Base-by-base conservation (phyloP, 176 grass and related monocot genomes). In the Areca catechu region DNA sequence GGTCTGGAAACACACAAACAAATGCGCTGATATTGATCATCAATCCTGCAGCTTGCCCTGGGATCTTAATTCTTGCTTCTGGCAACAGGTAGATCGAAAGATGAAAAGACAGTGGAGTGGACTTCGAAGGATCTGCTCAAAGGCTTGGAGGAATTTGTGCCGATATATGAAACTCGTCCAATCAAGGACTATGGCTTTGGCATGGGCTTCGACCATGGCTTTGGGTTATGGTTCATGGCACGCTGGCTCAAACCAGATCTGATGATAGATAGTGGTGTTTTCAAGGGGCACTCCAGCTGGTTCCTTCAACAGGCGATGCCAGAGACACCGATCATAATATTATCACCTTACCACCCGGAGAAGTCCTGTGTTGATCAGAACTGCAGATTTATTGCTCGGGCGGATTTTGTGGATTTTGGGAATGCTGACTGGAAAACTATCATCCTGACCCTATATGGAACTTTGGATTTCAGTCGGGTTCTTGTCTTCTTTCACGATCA, bases 401-500 rank as follows among this genome's bases (percentile, higher is more conserved):
- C 88, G 78, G 58, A 76, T 60, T 97, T 97, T 62, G 57, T 80
- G 24, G 87, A 97, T 68, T 97, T 91, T 64, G 87, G 78, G 58
- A 97, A 75, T 56, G 58, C 78, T 58, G 63, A 88, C 63, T 97
- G 87, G 93, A 54, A 1, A 4, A 91, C 63, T 21, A 9, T 85
- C 21, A 16, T 88, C 21, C n/a, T n/a, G n/a, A n/a, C n/a, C n/a
- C n/a, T n/a, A n/a, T n/a, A n/a, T 70, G 83, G 75, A 21, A 22
- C 91, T 79, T 84, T 84, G 53, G 75, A 97, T 91, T 63, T 69
- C 16, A 77, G 66, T 68, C 74, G 52, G 49, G 93, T 91, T 57
- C 75, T 97, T 64, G 75, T 97, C 48, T 97, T 97, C 69, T 91
- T 97, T 70, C 83, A 97, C 34, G 87, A 97, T 54, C 93, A 97